Evolutionary conservation across 768 basidiomycete genomes (phyloP).

Genomic region (Suillus occidentalis): DNA sequence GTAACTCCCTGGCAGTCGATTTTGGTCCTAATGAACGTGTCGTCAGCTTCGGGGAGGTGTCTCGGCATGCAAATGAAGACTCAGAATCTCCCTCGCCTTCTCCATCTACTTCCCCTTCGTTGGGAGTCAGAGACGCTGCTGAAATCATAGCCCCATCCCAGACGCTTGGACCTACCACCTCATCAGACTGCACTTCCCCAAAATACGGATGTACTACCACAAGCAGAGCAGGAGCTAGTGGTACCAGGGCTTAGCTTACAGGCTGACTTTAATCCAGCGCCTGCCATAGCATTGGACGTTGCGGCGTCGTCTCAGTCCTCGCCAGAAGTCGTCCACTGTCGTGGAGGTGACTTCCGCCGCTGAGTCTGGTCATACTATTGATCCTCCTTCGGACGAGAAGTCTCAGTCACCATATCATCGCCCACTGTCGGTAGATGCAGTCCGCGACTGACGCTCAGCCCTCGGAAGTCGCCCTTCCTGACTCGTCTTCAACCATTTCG

Average conservation of each 20-base stretch:
- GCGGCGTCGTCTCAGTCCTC: not conserved
- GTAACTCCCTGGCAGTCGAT: conserved; percentile 30
- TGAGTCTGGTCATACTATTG: not conserved
- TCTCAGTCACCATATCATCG: too few species aligned
- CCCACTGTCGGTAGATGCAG: not conserved
- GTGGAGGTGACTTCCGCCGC: not conserved
- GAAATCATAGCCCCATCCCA: not conserved
- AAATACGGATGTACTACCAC: conserved; percentile 2
- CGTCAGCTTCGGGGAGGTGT: conserved; percentile 16
- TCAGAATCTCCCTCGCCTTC: conserved; percentile 11
- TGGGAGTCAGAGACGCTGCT: not conserved
- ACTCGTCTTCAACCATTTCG: not conserved
- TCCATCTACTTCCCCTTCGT: conserved; percentile 1
- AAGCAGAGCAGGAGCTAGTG: conserved; percentile 9
- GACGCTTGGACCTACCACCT: not conserved
- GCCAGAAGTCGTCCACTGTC: not conserved
- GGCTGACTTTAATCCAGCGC: not conserved
- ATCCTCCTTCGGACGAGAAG: not conserved
- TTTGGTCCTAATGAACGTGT: conserved; percentile 24
- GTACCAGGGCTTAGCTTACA: not conserved
- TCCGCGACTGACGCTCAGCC: not conserved
- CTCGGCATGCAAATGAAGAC: not conserved
- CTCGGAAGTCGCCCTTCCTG: not conserved
- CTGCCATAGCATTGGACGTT: not conserved
- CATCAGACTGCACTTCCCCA: not conserved